phyloP scores from a whole-genome alignment of 306 rosid species.

The Vigna mungo region DNA sequence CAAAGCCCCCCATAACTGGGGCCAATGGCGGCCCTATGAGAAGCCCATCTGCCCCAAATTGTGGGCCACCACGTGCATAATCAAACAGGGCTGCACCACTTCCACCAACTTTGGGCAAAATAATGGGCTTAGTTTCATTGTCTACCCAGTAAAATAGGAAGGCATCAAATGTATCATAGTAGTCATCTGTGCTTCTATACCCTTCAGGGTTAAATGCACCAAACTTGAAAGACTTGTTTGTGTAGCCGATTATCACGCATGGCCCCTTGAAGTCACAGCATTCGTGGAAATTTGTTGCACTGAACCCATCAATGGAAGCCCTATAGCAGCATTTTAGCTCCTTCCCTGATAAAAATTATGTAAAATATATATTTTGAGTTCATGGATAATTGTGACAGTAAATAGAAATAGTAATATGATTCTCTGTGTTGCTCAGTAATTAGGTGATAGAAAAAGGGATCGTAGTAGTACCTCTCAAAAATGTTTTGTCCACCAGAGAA shows the following conservation, averaged over 20 bases:
- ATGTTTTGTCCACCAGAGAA: slow-evolving; percentile 71
- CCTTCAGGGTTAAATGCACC: slow-evolving; percentile 97
- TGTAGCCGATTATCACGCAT: slow-evolving; percentile 85
- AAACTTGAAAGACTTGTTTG: slow-evolving; percentile 83
- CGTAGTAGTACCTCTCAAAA: slow-evolving; percentile 61
- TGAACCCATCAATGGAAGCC: slow-evolving; percentile 84
- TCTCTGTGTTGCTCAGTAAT: neutral
- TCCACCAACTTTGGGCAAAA: slow-evolving; percentile 57
- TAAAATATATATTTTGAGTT: neutral
- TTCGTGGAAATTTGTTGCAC: slow-evolving; percentile 76
- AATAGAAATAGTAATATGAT: neutral
- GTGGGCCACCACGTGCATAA: slow-evolving; percentile 80
- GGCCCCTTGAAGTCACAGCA: slow-evolving; percentile 93
- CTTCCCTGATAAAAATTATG: slow-evolving; percentile 59
- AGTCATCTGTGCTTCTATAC: slow-evolving; percentile 92
- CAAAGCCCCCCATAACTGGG: slow-evolving; percentile 63
- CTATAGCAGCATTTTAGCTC: slow-evolving; percentile 88
- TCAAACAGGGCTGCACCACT: slow-evolving; percentile 62
- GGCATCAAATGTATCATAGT: slow-evolving; percentile 86
- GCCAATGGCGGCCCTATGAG: slow-evolving; percentile 63
- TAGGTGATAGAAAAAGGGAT: neutral
- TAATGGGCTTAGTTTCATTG: slow-evolving; percentile 38
- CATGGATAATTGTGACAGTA: neutral
- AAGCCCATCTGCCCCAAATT: slow-evolving; percentile 88
- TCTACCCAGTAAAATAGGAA: slow-evolving; percentile 68